Evolutionary conservation across 1,284 basidiomycete species (phyloP), one percentile per base, ranked within the genome.

Genomic region (Veloboletus limbatus): DNA sequence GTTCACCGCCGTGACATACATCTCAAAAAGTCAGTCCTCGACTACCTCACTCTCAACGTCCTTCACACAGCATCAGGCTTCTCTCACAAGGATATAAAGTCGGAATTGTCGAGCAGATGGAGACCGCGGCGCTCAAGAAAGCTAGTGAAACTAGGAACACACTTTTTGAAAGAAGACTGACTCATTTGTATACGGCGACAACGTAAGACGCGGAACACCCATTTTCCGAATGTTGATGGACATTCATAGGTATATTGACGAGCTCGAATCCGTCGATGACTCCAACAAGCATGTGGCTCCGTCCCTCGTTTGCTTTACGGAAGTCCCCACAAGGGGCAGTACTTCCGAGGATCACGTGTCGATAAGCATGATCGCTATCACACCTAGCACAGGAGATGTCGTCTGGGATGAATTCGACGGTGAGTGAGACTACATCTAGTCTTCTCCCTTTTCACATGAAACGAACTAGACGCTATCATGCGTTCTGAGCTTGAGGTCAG

Each of bases 121-220:
- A 99, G 69, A 98, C 96, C 0, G 92, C 96, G 1, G 96, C 96
- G 0, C 74, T 99, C 43, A 98, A 99, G 71, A 97, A 95, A 65
- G 83, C 78, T 3, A 79, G 92, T 47, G 89, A 92, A 46, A 95
- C 86, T 53, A 77, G 84, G 39, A 90, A 87, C 59, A 76, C 80
- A 0, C 84, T 90, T 0, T 99, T 99, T 59, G 81, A 83, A 13
- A 79, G 96, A 34, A 78, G 85, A 57, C 65, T 98, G 3, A 88
- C 87, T 0, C 79, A 87, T 52, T 68, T 97, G 35, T 97, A 92
- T 57, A 97, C 94, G 11, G 82, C 91, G 18, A 81, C 90, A 32
- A 97, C 94, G 83, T 95, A 68, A 63, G 86, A 45, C 32, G 30
- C 34, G 9, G 30, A 16, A 4, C 11, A 18, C 35, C 24, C 21